phyloP scores from a whole-genome alignment of 2,329 filamentous ascomycete species.

The Coniochaeta sp. region DNA sequence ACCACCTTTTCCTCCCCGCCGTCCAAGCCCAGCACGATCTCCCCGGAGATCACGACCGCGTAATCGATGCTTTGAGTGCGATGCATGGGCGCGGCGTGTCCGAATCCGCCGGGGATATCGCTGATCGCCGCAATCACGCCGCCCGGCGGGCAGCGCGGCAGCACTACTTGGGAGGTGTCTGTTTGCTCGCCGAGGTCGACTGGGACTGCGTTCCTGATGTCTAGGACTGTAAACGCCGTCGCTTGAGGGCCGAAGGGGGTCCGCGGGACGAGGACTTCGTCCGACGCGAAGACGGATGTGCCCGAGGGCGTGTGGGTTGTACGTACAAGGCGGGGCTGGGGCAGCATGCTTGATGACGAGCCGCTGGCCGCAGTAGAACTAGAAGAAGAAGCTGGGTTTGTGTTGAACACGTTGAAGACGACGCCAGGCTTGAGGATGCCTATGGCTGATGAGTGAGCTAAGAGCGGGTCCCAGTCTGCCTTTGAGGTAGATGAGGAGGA shows the following conservation, averaged over 20 bases:
- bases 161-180: conserved; percentile 5
- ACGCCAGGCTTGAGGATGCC: conserved; percentile 18
- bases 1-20: conserved; percentile 30
- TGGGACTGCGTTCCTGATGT: conserved; percentile 20
- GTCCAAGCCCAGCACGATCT: conserved; percentile 31
- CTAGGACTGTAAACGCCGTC: conserved; percentile 22
- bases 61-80: conserved; percentile 33
- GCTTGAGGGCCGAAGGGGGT: conserved; percentile 22
- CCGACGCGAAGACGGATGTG: conserved; percentile 21
- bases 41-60: conserved; percentile 27
- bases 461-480: conserved; percentile 16
- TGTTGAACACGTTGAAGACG: conserved; percentile 14
- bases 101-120: not conserved
- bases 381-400: not conserved
- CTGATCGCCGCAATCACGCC: not conserved
- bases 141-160: conserved; percentile 1
- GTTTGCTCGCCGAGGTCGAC: conserved; percentile 15
- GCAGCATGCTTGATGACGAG: not conserved
- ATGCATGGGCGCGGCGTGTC: conserved; percentile 30
- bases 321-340: conserved; percentile 18
- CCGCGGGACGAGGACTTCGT: conserved; percentile 17
- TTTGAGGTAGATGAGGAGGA: conserved; percentile 1
- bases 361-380: not conserved
- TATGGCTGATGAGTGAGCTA: conserved; percentile 16
- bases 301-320: conserved; percentile 21